Evolutionary conservation across 768 basidiomycete genomes (phyloP).

Genomic region (Auricularia sp.): DNA sequence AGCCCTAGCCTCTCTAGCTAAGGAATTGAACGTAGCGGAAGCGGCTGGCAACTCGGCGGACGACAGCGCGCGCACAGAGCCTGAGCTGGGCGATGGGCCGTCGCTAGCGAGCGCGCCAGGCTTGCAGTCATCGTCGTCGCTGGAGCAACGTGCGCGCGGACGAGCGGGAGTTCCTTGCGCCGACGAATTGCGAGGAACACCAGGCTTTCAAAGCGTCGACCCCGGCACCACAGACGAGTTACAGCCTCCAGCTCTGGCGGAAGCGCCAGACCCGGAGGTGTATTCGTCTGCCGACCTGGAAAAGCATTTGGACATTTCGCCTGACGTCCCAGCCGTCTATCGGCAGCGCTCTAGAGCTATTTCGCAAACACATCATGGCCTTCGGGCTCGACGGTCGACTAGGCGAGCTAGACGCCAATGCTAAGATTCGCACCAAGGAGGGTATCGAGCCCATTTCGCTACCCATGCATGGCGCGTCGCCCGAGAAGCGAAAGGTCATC

Average conservation of each 20-base stretch:
- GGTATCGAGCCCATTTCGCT: slow-evolving; percentile 15
- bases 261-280: slow-evolving; percentile 13
- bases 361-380: slow-evolving; percentile 13
- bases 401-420: slow-evolving; percentile 18
- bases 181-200: too few relatives aligned
- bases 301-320: slow-evolving; percentile 11
- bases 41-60: too few relatives aligned
- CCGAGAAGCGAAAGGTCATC: slow-evolving; percentile 17
- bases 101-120: neutral
- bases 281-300: slow-evolving; percentile 5
- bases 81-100: too few relatives aligned
- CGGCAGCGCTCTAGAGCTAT: slow-evolving; percentile 10
- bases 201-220: too few relatives aligned
- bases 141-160: neutral
- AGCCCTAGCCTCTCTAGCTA: neutral
- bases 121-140: neutral
- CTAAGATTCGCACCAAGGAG: slow-evolving; percentile 18
- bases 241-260: slow-evolving; percentile 17
- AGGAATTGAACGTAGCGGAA: neutral
- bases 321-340: slow-evolving; percentile 11
- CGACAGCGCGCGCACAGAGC: too few relatives aligned
- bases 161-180: neutral
- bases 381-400: slow-evolving; percentile 25
- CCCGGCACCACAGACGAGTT: slow-evolving; percentile 10
- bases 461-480: slow-evolving; percentile 18